These are phyloP conservation scores for Carex littledalei DNA, from an alignment of 176 grass and related monocot species.

Conservation along the genomic window DNA sequence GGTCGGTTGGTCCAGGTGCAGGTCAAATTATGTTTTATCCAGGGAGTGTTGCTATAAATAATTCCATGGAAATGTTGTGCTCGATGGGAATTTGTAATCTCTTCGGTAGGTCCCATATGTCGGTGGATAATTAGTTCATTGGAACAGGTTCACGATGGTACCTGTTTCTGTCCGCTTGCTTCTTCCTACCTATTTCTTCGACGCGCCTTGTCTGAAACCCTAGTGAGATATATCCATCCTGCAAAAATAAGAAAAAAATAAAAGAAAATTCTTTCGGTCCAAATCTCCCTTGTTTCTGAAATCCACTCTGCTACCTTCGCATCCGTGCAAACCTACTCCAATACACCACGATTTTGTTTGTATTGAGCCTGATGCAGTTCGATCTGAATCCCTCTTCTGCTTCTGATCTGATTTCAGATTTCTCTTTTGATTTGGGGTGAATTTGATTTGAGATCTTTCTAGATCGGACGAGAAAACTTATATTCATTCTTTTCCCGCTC, in stretches of 20 bases:
- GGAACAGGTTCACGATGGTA: not conserved
- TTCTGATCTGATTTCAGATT: not conserved
- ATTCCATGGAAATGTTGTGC: not conserved
- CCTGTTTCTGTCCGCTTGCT: not conserved
- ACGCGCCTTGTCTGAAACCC: slow-evolving; percentile 9
- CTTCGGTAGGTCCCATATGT: not conserved
- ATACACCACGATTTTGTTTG: not conserved
- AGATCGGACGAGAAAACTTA: slow-evolving; percentile 13
- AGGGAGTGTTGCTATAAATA: not conserved
- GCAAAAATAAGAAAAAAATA: not conserved
- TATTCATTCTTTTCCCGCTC: not conserved
- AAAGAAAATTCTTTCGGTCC: not conserved
- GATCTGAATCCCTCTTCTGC: not conserved
- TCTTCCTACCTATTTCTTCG: slow-evolving; percentile 18
- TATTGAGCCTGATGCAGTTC: slow-evolving; percentile 1
- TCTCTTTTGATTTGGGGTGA: slow-evolving; percentile 15
- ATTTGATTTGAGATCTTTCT: slow-evolving; percentile 5
- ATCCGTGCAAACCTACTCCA: not conserved
- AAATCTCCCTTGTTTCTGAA: not conserved
- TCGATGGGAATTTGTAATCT: not conserved
- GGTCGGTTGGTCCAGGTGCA: not conserved
- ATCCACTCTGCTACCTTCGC: not conserved
- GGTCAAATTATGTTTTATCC: not conserved
- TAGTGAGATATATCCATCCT: not conserved
- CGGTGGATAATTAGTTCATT: not conserved